Base-by-base conservation (phyloP, 1,284 basidiomycete species). In the Cryptococcus wingfieldii region DNA sequence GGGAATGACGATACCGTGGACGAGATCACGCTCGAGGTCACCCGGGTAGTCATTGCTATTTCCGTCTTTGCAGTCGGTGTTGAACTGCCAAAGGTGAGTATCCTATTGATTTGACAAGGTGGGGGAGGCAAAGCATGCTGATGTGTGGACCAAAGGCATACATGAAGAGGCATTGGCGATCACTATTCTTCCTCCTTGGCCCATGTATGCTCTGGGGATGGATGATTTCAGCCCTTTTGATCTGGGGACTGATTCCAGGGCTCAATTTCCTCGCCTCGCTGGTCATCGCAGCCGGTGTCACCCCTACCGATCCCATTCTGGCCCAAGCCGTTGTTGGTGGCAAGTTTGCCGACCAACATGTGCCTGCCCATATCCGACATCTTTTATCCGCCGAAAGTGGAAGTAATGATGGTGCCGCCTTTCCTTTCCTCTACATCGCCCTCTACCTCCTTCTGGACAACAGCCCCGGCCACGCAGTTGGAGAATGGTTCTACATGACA, bases 21-120 rank as follows among this genome's bases (percentile, higher is more conserved):
- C 72, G 79, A 79, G 27, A 89, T 95, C 61, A 91, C 86, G 0
- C 80, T 92, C 59, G 96, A 99, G 77, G 82, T 98, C 66, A 94
- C 92, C 19, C 83, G 95, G n/a, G 87, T 98, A 55, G 90, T 98
- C 54, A 86, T 98, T 48, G 95, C 95, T 6, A 89, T 98, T 55
- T 93, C 93, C 41, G 95, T 99, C 4, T 99, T 99, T 75, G 93
- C 95, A 10, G 91, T 98, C 59, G 96, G 96, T 3, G 96, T 98
- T 41, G 90, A 96, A 71, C 79, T 96, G 69, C 93, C 93, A 27
- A 94, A 93, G 77, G 77, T 74, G 42, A 48, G 73, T 31, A 31
- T 4, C 6, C 45, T 4, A 16, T n/a, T 38, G 16, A 27, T 14
- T 23, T 48, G 12, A 6, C 14, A 7, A 12, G 34, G 37, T 34